These are phyloP conservation scores for Brassica cretica DNA, from an alignment of 345 rosid genomes.

Conservation along the genomic window DNA sequence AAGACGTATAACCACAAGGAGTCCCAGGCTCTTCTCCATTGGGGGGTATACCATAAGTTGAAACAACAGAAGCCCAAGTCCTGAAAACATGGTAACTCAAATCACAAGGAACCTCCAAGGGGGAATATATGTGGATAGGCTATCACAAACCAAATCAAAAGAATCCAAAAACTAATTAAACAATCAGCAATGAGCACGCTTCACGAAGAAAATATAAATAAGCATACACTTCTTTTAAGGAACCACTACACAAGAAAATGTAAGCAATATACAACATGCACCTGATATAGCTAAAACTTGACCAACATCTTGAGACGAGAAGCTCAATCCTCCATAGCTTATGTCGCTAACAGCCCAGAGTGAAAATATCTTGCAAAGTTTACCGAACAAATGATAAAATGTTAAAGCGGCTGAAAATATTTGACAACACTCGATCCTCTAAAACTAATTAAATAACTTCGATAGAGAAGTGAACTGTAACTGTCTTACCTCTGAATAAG, in stretches of 20 bases:
- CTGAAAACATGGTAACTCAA: slow-evolving; percentile 15
- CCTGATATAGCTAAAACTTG: slow-evolving; percentile 69
- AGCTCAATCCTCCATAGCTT: slow-evolving; percentile 63
- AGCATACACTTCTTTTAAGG: background rate
- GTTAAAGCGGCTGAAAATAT: background rate
- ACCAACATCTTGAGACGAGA: slow-evolving; percentile 65
- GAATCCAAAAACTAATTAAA: background rate
- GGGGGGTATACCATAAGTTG: slow-evolving; percentile 31
- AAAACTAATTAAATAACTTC: background rate
- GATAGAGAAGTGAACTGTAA: background rate
- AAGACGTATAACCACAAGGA: slow-evolving; percentile 18
- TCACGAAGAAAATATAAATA: background rate
- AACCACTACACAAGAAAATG: background rate
- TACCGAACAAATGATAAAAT: background rate
- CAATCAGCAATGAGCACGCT: background rate
- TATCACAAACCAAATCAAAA: background rate
- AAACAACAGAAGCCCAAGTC: slow-evolving; percentile 32
- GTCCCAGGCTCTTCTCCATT: slow-evolving; percentile 9
- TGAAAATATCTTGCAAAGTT: slow-evolving; percentile 47
- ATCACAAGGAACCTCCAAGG: background rate
- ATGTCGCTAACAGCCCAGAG: slow-evolving; percentile 67
- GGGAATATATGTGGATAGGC: background rate
- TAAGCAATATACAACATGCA: slow-evolving; percentile 21
- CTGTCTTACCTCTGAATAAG: slow-evolving; percentile 56
- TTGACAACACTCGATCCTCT: background rate